Base-by-base conservation (phyloP, 352 stramenopile species). In the Salisapilia sapeloensis region DNA sequence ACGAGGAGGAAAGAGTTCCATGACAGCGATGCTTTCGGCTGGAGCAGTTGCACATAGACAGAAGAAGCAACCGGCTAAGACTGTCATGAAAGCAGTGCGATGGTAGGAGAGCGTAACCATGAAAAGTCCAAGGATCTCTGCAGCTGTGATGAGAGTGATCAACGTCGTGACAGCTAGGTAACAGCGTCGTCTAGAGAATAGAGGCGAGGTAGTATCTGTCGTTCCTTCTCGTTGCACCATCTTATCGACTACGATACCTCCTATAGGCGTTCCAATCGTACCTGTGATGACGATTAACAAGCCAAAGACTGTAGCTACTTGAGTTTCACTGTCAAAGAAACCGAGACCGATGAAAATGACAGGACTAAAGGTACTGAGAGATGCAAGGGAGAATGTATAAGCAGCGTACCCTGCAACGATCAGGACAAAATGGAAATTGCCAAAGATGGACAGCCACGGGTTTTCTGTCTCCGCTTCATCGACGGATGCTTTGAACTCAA, bases 331-430 rank as follows among this genome's bases (percentile, higher is more conserved):
- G 21, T 67, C 47, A 33, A 93, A 92, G n/a, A 95, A 59, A 7
- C 81, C 79, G 16, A 96, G 53, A 2, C 77, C 74, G 13, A 94
- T 78, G 42, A 96, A 62, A 36, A 96, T 91, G 16, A 66, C 55
- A 2, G 75, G 75, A 20, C 70, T 83, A 44, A 95, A 96, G 10
- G 74, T 65, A 36, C 67, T 84, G 15, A 96, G 56, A 2, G 70
- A 77, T 7, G 70, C 79, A 18, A 93, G 38, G 16, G 81, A 85
- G 46, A 85, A 92, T 33, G 79, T 89, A 48, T 91, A 92, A 2
- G 74, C 69, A 9, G 77, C 69, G 40, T 92, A 82, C 18, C 79
- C 80, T 1, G 94, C 46, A 25, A 72, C 62, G 24, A 89, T 54
- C 6, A 87, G 53, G 36, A 87, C 49, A 53, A 92, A 96, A 15